Evolutionary conservation across 2,329 filamentous ascomycete genomes (phyloP), one percentile per base, ranked within the genome.

Genomic region (Colletotrichum musae): DNA sequence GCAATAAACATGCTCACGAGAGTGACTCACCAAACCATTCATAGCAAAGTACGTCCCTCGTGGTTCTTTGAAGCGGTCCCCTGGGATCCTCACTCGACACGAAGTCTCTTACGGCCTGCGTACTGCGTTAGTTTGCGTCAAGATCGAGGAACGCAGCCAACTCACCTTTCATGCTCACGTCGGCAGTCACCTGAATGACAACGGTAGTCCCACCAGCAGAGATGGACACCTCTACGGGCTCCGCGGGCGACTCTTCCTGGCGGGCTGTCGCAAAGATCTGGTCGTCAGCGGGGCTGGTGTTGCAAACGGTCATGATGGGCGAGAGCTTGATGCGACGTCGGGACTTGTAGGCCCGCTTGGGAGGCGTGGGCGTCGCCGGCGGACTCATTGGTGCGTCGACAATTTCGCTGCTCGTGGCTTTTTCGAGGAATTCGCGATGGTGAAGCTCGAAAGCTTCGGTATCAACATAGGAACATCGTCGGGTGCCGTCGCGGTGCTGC

Each of bases 61-160:
- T 47, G 15, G 16, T 47, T 47, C 43, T 47, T 47, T 15, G 43
- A 47, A 18, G 43, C 16, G 15, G 12, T 47, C 7, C 43, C 15
- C 15, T 6, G 43, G n/a, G n/a, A 24, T 15, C 6, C 2, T 56
- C 13, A 62, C 4, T 54, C 50, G 0, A 62, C 1, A 0, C 59
- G 50, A 3, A 16, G 1, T 2, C 67, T 53, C 51, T 70, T 70
- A 0, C 2, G 12, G 43, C 18, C 67, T 67, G 6, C 6, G 15
- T 2, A 6, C 0, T 5, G 26, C 12, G 18, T 69, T 28, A 56
- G 41, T 4, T 16, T 6, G 7, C 7, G 1, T 5, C 21, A 5
- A 15, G 10, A 2, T 12, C 15, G 1, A 32, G 12, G 4, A 36
- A 16, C 18, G 0, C 4, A 16, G 36, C 7, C 10, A 15, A 51